These are phyloP conservation scores for Breviolum minutum DNA, from an alignment of 73 alveolate genomes.

Conservation along the genomic window DNA sequence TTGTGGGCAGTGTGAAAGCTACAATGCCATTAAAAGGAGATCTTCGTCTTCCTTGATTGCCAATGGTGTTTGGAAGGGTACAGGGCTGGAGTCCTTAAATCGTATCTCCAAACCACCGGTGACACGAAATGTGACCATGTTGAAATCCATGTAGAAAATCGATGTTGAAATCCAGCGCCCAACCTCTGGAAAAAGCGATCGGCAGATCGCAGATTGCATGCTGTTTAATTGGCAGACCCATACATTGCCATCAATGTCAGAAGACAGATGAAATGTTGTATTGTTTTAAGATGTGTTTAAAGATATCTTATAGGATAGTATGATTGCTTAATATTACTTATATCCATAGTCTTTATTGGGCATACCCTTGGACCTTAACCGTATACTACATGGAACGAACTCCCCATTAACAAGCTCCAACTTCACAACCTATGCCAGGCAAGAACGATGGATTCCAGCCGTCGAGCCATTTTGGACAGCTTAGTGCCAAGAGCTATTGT, in stretches of 20 bases:
- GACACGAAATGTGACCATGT: neutral
- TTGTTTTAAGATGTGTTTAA: too few species aligned
- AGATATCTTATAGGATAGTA: too few species aligned
- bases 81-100: neutral
- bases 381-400: too few species aligned
- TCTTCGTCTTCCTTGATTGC: neutral
- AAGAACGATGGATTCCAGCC: slow-evolving; percentile 49
- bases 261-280: too few species aligned
- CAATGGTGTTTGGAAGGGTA: neutral
- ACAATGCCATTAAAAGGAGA: neutral
- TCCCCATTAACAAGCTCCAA: neutral
- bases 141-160: neutral
- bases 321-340: too few species aligned
- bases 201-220: neutral
- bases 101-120: neutral
- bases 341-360: too few species aligned
- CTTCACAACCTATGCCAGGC: slow-evolving; percentile 26
- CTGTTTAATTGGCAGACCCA: neutral
- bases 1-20: slow-evolving; percentile 12
- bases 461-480: slow-evolving; percentile 66
- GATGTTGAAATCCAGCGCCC: neutral
- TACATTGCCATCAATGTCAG: too few species aligned
- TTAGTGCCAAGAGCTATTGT: slow-evolving; percentile 80
- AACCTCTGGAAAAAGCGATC: neutral
- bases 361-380: too few species aligned